phyloP scores from a whole-genome alignment of 805 yeast species.

The Candida taoyuanica region DNA sequence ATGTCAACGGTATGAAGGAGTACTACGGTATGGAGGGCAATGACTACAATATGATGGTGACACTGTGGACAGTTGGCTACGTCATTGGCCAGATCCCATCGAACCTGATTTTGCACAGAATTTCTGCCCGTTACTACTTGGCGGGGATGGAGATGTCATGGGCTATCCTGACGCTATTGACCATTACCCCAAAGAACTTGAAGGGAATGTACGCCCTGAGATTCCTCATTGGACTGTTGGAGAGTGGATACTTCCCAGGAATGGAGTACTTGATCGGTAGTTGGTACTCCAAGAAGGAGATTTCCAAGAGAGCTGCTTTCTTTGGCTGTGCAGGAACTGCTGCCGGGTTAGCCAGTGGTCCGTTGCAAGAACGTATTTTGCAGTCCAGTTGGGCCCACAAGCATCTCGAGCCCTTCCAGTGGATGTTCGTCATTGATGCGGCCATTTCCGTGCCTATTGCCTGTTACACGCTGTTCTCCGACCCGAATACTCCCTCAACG shows the following conservation, averaged over 20 bases:
- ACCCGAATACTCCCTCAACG: slow-evolving; percentile 44
- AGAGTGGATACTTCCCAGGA: slow-evolving; percentile 47
- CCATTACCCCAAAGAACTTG: slow-evolving; percentile 28
- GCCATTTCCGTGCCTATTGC: slow-evolving; percentile 39
- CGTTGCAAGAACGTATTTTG: slow-evolving; percentile 34
- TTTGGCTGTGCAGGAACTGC: slow-evolving; percentile 34
- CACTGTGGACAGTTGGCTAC: slow-evolving; percentile 47
- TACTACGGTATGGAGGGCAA: slow-evolving; percentile 36
- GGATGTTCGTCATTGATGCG: slow-evolving; percentile 46
- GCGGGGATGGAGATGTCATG: slow-evolving; percentile 41
- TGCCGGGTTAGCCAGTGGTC: slow-evolving; percentile 35
- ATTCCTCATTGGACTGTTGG: slow-evolving; percentile 40
- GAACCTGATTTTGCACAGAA: slow-evolving; percentile 35
- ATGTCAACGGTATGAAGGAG: slow-evolving; percentile 45
- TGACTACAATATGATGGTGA: slow-evolving; percentile 39
- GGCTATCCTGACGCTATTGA: slow-evolving; percentile 36
- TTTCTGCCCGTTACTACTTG: slow-evolving; percentile 41
- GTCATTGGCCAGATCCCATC: slow-evolving; percentile 48
- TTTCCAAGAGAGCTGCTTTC: slow-evolving; percentile 32
- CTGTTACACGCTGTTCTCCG: slow-evolving; percentile 37
- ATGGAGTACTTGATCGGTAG: slow-evolving; percentile 37
- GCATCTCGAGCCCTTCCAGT: slow-evolving; percentile 35
- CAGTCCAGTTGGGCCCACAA: slow-evolving; percentile 21
- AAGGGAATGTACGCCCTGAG: slow-evolving; percentile 30
- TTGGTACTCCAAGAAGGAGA: slow-evolving; percentile 33